Evolutionary conservation across 768 basidiomycete genomes (phyloP).

Genomic region (Dentipellis sp.): DNA sequence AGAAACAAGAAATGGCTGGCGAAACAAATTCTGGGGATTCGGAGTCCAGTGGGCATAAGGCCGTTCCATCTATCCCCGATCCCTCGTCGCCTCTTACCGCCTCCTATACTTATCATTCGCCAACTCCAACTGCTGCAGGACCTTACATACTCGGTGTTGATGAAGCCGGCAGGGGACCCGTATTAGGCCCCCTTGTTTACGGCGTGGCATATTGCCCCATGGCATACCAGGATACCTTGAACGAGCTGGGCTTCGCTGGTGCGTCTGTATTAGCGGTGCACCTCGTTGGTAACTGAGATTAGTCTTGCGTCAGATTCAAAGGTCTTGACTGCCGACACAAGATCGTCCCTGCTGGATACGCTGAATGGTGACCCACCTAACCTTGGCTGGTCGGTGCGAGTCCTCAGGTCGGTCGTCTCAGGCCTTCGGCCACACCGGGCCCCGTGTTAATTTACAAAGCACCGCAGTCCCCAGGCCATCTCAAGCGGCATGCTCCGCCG

Average conservation of each 20-base stretch:
- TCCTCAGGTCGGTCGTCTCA: conserved; percentile 20
- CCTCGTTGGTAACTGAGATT: background rate
- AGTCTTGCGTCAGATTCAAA: conserved; percentile 72
- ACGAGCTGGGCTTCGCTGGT: conserved; percentile 89
- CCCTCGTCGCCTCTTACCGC: conserved; percentile 48
- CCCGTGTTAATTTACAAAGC: conserved; percentile 11
- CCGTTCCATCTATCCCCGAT: conserved; percentile 48
- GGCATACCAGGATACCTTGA: conserved; percentile 63
- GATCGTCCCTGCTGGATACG: conserved; percentile 54
- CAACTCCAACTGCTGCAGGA: conserved; percentile 55
- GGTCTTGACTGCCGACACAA: conserved; percentile 63
- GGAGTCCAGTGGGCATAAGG: too few species aligned
- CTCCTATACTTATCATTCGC: conserved; percentile 76
- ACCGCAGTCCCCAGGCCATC: conserved; percentile 76
- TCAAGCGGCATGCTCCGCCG: conserved; percentile 84
- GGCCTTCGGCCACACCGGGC: background rate
- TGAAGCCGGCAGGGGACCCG: conserved; percentile 94
- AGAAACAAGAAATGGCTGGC: too few species aligned
- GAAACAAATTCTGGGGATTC: too few species aligned
- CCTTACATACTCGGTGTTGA: conserved; percentile 98
- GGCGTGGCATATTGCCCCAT: conserved; percentile 89
- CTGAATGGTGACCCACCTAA: conserved; percentile 64
- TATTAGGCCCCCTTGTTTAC: conserved; percentile 92
- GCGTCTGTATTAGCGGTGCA: conserved; percentile 9
- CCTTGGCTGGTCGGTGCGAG: conserved; percentile 76